These are phyloP conservation scores for Solanum microdontum DNA, from an alignment of 257 asterid genomes.

Conservation along the genomic window DNA sequence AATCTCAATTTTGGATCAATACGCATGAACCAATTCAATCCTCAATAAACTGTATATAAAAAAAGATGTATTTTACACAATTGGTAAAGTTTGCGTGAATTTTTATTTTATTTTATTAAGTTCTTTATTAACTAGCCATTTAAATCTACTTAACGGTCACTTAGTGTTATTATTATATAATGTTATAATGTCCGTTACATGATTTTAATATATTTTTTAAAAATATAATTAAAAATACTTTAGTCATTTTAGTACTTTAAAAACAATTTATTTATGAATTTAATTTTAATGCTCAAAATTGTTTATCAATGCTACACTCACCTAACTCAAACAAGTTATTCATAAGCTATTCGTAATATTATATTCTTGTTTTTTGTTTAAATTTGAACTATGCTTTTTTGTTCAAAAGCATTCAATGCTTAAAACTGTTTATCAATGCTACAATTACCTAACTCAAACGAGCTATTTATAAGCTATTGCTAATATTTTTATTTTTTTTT, in stretches of 20 bases:
- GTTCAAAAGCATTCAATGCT: not conserved
- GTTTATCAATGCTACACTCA: not conserved
- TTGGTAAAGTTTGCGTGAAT: not conserved
- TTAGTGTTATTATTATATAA: slow-evolving; percentile 8
- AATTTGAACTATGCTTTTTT: not conserved
- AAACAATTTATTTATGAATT: too few species aligned
- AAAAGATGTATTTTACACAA: too few species aligned
- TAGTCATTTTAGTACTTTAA: not conserved
- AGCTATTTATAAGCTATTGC: not conserved
- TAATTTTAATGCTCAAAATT: not conserved
- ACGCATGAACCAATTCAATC: not conserved
- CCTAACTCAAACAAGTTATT: not conserved
- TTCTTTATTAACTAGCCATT: not conserved
- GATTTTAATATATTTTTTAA: not conserved
- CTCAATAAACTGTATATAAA: not conserved
- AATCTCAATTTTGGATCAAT: too few species aligned
- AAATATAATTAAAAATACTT: not conserved
- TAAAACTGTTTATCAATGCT: not conserved
- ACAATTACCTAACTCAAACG: not conserved
- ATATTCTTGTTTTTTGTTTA: not conserved
- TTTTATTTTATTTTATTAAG: too few species aligned
- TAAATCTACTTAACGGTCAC: not conserved
- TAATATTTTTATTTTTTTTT: fast-evolving
- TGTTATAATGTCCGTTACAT: not conserved
- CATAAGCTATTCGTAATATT: too few species aligned